These are phyloP conservation scores for Suillus weaverae DNA, from an alignment of 768 basidiomycete genomes.

Conservation along the genomic window DNA sequence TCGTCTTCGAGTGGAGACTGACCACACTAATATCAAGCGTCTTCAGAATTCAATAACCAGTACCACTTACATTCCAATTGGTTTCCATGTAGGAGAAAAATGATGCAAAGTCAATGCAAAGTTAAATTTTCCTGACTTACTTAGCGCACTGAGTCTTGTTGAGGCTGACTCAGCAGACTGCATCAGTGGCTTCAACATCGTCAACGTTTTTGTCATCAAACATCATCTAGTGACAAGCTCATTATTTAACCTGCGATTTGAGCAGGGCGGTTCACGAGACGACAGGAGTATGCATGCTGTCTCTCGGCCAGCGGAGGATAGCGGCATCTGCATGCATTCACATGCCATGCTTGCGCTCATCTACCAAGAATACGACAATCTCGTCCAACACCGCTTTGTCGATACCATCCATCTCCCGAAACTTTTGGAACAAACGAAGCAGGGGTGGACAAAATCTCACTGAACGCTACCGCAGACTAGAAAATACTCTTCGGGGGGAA, in stretches of 20 bases:
- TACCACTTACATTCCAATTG: not conserved
- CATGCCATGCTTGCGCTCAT: constrained; percentile 9
- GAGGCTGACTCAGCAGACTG: not conserved
- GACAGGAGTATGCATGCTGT: constrained; percentile 21
- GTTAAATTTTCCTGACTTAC: not conserved
- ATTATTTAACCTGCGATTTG: not conserved
- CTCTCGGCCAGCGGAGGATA: constrained; percentile 6
- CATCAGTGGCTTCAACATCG: too few species aligned
- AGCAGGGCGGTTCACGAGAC: not conserved
- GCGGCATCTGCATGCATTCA: constrained; percentile 4
- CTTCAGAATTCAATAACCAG: not conserved
- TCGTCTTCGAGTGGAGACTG: not conserved
- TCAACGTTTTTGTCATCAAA: not conserved
- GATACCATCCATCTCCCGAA: not conserved
- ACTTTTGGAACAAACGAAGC: not conserved
- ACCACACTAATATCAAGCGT: not conserved
- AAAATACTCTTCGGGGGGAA: constrained; percentile 51
- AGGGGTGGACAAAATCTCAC: constrained; percentile 61
- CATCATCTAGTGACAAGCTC: not conserved
- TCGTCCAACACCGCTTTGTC: not conserved
- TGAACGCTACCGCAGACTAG: constrained; percentile 55
- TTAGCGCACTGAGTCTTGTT: too few species aligned
- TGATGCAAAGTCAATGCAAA: not conserved
- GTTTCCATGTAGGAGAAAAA: not conserved
- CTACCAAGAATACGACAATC: constrained; percentile 2